phyloP scores from a whole-genome alignment of 2,329 filamentous ascomycete species.

The Botrytis hyacinthi region DNA sequence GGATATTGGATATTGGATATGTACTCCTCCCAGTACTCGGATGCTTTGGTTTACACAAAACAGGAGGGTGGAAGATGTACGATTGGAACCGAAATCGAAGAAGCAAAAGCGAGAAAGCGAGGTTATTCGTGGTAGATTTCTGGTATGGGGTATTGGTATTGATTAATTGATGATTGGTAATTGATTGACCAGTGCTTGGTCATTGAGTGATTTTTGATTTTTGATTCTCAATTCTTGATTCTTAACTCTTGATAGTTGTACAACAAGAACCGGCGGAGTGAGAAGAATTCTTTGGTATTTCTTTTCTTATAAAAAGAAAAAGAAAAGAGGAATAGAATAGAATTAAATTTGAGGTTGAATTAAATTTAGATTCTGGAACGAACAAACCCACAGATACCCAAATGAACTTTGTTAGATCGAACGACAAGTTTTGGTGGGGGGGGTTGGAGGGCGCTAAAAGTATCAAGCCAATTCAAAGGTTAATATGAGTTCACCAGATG shows the following conservation, averaged over 20 bases:
- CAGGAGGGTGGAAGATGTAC: neutral
- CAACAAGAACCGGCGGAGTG: neutral
- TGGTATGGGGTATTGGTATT: neutral
- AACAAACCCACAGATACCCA: neutral
- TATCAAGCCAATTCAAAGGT: neutral
- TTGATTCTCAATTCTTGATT: neutral
- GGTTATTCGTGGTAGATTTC: neutral
- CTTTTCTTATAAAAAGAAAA: neutral
- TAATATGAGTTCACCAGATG: neutral
- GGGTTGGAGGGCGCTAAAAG: neutral
- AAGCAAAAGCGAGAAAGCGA: neutral
- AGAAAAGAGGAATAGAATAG: neutral
- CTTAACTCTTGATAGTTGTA: neutral
- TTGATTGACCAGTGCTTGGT: neutral
- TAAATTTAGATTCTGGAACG: neutral
- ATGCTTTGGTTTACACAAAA: neutral
- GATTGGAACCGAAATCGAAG: neutral
- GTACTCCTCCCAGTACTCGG: neutral
- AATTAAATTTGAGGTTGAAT: neutral
- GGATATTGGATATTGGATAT: neutral
- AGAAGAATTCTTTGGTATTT: neutral
- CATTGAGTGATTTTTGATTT: neutral
- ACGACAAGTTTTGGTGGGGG: neutral
- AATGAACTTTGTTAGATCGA: neutral
- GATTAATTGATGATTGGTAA: neutral